A percentile compares a stretch with the other conserved stretches of the same genome.
Conservation (phyloP, 768 basidiomycete genomes). For the Xanthoconium stramineum region DNA sequence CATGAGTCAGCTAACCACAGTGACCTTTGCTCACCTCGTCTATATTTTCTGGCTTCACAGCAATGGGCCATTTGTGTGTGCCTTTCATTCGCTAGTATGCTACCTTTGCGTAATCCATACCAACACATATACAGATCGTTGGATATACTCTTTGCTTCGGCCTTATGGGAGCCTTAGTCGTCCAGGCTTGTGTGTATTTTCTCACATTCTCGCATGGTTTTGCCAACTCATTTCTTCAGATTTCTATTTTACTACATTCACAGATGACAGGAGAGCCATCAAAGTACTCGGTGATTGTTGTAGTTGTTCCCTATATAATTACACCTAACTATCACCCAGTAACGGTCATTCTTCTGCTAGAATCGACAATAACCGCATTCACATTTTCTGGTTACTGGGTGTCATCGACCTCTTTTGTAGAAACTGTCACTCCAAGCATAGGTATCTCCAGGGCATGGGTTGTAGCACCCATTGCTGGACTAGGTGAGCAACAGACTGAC, state of each 20-base stretch:
- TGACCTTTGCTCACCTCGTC: neutral
- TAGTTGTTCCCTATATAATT: neutral
- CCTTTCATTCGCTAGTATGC: neutral
- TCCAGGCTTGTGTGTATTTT: slow-evolving; percentile 15
- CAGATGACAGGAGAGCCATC: neutral
- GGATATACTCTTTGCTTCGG: slow-evolving; percentile 16
- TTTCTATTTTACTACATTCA: slow-evolving; percentile 19
- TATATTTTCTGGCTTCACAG: neutral
- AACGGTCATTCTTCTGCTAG: slow-evolving; percentile 10
- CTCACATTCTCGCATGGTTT: neutral
- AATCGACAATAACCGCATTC: slow-evolving; percentile 9
- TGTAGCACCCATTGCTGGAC: slow-evolving; percentile 5
- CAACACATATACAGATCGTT: slow-evolving; percentile 3
- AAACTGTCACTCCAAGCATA: neutral
- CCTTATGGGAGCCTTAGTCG: slow-evolving; percentile 12
- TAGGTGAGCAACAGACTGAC: slow-evolving; percentile 11
- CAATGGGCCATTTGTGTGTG: slow-evolving; percentile 13
- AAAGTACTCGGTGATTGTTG: slow-evolving; percentile 13
- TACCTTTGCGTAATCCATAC: neutral
- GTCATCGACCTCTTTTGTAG: neutral
- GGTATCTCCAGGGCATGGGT: neutral
- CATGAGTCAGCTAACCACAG: neutral
- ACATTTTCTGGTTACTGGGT: slow-evolving; percentile 13
- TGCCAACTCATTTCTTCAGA: neutral
- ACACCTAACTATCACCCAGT: slow-evolving; percentile 5